Evolutionary conservation across 352 stramenopile genomes (phyloP).

Genomic region (Globisporangium lucens): DNA sequence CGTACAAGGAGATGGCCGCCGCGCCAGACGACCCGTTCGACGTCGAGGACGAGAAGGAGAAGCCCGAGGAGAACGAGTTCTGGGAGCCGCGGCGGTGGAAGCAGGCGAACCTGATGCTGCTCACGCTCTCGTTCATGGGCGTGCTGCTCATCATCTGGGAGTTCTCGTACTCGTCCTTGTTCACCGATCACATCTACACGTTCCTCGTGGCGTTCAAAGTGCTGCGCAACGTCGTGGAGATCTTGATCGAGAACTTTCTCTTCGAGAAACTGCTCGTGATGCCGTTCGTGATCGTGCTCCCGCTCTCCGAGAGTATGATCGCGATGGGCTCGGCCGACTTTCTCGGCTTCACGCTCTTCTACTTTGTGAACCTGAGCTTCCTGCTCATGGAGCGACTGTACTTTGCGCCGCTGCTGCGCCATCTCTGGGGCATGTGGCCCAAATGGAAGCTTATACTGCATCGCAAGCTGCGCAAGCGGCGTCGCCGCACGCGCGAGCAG

Average conservation of each 20-base stretch:
- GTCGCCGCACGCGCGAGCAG: constrained; percentile 86
- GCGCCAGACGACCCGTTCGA: constrained; percentile 49
- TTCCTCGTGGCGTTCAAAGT: constrained; percentile 92
- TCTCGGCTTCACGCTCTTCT: constrained; percentile 93
- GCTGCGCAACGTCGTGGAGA: constrained; percentile 76
- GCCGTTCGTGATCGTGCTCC: constrained; percentile 89
- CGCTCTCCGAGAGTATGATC: constrained; percentile 91
- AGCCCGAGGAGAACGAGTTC: constrained; percentile 63
- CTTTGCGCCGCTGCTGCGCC: constrained; percentile 84
- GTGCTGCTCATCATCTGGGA: constrained; percentile 94
- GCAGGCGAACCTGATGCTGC: constrained; percentile 88
- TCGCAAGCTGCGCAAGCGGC: constrained; percentile 68
- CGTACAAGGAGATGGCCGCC: constrained; percentile 65
- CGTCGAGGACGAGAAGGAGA: constrained; percentile 70
- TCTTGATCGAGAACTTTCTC: constrained; percentile 81
- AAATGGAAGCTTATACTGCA: constrained; percentile 90
- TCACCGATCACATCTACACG: constrained; percentile 90
- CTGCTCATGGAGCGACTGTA: constrained; percentile 95
- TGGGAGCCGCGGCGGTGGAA: constrained; percentile 90
- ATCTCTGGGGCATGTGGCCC: constrained; percentile 80
- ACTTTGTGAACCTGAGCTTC: constrained; percentile 92
- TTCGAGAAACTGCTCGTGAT: constrained; percentile 90
- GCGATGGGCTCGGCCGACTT: constrained; percentile 95
- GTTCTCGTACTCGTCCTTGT: constrained; percentile 94
- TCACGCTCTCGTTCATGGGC: constrained; percentile 78